Conservation (phyloP, 164 flowering plant species). For the Berberis vulgaris region DNA sequence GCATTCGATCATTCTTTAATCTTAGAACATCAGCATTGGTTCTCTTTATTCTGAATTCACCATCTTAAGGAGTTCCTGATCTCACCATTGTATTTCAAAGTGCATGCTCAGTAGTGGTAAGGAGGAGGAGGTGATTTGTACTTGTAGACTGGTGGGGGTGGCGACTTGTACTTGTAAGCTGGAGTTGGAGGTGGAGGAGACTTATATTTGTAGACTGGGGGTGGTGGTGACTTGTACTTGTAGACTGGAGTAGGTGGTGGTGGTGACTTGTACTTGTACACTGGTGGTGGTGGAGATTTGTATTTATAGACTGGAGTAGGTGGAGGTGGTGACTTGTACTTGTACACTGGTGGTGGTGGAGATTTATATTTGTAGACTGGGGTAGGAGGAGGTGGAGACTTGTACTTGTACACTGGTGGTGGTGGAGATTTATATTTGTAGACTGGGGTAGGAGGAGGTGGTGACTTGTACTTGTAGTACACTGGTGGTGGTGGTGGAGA, state of each 20-base stretch:
- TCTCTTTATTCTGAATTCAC: too few relatives aligned
- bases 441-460: conserved; percentile 19
- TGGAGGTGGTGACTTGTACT: conserved; percentile 11
- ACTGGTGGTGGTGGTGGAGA: conserved; percentile 6
- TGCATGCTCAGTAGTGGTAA: background rate
- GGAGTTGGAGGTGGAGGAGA: conserved; percentile 12
- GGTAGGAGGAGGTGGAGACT: background rate
- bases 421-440: background rate
- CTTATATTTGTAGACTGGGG: background rate
- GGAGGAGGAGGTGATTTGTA: conserved; percentile 7
- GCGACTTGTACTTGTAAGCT: background rate
- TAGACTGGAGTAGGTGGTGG: conserved; percentile 4
- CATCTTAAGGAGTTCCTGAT: too few relatives aligned
- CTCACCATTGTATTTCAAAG: background rate
- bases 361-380: conserved; percentile 3
- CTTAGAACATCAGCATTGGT: too few relatives aligned
- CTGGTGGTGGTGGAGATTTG: background rate
- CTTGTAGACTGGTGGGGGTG: conserved; percentile 8
- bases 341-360: conserved; percentile 4
- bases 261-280: background rate
- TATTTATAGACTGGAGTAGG: conserved; percentile 1
- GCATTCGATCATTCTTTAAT: too few relatives aligned
- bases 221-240: conserved; percentile 2
- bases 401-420: background rate
- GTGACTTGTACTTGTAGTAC: background rate